Base-by-base conservation (phyloP, 1,139 yeast genomes). In the Scheffersomyces titani region DNA sequence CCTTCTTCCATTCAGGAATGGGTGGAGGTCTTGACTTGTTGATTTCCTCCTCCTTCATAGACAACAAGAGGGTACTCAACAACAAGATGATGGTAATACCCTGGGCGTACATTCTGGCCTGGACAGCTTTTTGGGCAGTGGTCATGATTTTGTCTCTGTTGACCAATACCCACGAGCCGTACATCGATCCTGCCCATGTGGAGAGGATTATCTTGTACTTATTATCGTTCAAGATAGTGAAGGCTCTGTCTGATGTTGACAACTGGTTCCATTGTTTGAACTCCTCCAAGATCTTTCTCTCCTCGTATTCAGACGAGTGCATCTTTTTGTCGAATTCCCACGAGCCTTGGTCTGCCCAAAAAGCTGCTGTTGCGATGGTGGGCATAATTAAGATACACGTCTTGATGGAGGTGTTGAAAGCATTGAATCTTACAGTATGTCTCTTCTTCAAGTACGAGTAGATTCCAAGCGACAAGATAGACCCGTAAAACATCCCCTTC, bases 91-190 rank as follows among this genome's bases (percentile, higher is more conserved):
- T 88, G 1, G 93, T 87, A 58, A 90, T 76, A 60, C 90, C 92
- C 74, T 92, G 97, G 7, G 97, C 97, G 70, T 91, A 91, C 88
- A 92, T 92, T 83, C 97, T 88, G 36, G 97, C 97, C 72, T 90
- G 96, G 40, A 91, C 97, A 47, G 91, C 85, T 73, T 92, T 92
- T 75, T 92, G 97, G 5, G 97, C 78, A 58, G 83, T 84, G 56
- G 92, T 84, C 88, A 92, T 82, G 71, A 86, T 80, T 64, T 86
- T 88, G 73, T 92, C 97, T 65, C 82, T 84, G 77, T 90, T 88
- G 54, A 91, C 92, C 53, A 79, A 67, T 57, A 78, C 84, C 92
- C 96, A 91, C 2, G 97, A 88, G 1, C 96, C 97, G 63, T 83
- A 92, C 78, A 92, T 75, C 6, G 96, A 87, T 30, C 86, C 92